These are phyloP conservation scores for Plenodomus lindquistii DNA, from an alignment of 2,329 filamentous ascomycete species.

Conservation along the genomic window DNA sequence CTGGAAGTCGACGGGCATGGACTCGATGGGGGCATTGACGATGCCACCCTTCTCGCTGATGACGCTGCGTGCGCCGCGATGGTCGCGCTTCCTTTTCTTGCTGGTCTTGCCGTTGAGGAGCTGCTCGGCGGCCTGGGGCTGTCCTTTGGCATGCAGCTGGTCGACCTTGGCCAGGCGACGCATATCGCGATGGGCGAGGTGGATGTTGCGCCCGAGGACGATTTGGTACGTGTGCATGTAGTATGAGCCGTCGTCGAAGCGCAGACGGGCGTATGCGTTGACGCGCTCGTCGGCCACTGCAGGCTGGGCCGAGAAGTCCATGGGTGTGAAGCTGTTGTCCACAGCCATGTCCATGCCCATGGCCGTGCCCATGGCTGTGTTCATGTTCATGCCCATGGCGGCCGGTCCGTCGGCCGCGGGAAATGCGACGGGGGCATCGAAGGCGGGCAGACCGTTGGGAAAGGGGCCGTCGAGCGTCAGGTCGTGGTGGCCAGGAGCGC, in stretches of 20 bases:
- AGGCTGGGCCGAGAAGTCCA: constrained; percentile 17
- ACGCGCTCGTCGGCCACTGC: constrained; percentile 45
- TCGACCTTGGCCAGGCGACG: constrained; percentile 49
- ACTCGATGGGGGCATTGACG: constrained; percentile 47
- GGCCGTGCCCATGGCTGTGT: constrained; percentile 19
- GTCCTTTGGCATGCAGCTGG: constrained; percentile 28
- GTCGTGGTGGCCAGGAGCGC: not conserved
- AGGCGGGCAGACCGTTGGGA: constrained; percentile 15
- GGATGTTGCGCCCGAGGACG: constrained; percentile 71
- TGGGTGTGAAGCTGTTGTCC: constrained; percentile 9
- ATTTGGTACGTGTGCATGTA: constrained; percentile 77
- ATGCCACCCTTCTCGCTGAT: constrained; percentile 73
- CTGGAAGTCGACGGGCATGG: constrained; percentile 41
- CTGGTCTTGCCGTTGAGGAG: constrained; percentile 21
- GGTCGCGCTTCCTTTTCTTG: constrained; percentile 56
- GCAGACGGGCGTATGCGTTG: constrained; percentile 67
- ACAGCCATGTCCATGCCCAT: constrained; percentile 16
- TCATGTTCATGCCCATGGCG: constrained; percentile 12
- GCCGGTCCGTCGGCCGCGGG: constrained; percentile 13
- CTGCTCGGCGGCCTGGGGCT: constrained; percentile 28
- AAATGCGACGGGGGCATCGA: constrained; percentile 29
- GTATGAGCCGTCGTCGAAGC: constrained; percentile 75
- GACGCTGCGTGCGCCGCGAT: constrained; percentile 59
- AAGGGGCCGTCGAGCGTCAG: constrained; percentile 2
- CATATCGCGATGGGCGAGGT: constrained; percentile 53